Conservation (phyloP, 75 land plant species). For the Cryptomeria japonica region DNA sequence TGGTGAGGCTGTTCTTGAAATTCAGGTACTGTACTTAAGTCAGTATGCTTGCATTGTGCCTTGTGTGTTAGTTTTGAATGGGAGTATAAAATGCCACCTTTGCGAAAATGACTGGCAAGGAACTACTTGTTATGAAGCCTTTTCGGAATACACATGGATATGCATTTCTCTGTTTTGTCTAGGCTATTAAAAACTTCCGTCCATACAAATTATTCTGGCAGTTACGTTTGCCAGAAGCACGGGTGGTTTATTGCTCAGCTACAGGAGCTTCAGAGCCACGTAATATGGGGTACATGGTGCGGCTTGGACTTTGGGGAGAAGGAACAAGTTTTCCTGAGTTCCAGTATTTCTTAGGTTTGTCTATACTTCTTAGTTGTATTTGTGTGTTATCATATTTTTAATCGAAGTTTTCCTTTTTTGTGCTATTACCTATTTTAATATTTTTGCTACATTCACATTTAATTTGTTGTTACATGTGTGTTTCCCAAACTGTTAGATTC, state of each 20-base stretch:
- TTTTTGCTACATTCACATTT: not conserved
- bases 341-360: constrained; percentile 72
- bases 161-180: not conserved
- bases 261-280: constrained; percentile 99
- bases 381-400: not conserved
- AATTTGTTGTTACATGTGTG: not conserved
- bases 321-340: constrained; percentile 86
- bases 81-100: not conserved
- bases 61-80: not conserved
- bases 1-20: constrained; percentile 94
- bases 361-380: not conserved
- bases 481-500: not conserved
- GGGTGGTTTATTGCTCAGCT: constrained; percentile 96
- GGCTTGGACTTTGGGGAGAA: constrained; percentile 95
- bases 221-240: constrained; percentile 82
- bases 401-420: not conserved
- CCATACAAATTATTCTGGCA: constrained; percentile 14
- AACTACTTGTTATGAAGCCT: not conserved
- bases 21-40: constrained; percentile 71
- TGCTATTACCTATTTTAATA: not conserved
- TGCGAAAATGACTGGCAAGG: not conserved
- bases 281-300: constrained; percentile 96
- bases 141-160: not conserved
- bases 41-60: not conserved
- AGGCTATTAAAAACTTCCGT: not conserved